Percentiles rank a stretch among this genome's conserved stretches.
These are phyloP conservation scores for Candida ortonii DNA, from an alignment of 805 yeast genomes.

Conservation along the genomic window DNA sequence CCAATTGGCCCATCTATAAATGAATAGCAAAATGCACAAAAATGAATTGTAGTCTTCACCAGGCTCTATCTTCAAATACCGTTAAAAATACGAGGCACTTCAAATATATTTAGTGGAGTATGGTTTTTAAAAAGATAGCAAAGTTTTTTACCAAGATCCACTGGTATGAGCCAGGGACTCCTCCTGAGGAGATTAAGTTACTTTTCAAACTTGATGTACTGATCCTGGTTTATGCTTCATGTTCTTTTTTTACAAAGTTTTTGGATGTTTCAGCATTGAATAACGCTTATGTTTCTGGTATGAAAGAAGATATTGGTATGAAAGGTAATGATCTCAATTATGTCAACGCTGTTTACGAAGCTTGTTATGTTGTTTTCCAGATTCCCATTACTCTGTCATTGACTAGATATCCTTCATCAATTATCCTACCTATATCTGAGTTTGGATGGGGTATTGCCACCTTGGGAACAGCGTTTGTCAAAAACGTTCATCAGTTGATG, in stretches of 20 bases:
- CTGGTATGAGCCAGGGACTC: constrained; percentile 49
- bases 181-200: constrained; percentile 46
- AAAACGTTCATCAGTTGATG: constrained; percentile 49
- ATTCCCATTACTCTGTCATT: constrained; percentile 59
- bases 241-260: constrained; percentile 67
- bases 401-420: constrained; percentile 53
- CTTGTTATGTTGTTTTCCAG: constrained; percentile 60
- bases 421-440: constrained; percentile 49
- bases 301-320: constrained; percentile 56
- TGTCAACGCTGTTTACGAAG: constrained; percentile 54
- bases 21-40: too few relatives aligned
- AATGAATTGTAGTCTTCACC: too few relatives aligned
- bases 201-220: constrained; percentile 54
- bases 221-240: constrained; percentile 51
- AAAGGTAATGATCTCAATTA: constrained; percentile 61
- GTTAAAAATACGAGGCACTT: too few relatives aligned
- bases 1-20: too few relatives aligned
- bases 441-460: constrained; percentile 68
- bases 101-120: too few relatives aligned
- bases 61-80: too few relatives aligned
- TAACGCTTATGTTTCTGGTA: constrained; percentile 66
- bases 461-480: constrained; percentile 49
- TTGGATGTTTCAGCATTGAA: constrained; percentile 58
- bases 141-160: too few relatives aligned
- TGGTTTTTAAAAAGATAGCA: too few relatives aligned